Evolutionary conservation across 257 asterid species (phyloP).

Genomic region (Capsicum pubescens): DNA sequence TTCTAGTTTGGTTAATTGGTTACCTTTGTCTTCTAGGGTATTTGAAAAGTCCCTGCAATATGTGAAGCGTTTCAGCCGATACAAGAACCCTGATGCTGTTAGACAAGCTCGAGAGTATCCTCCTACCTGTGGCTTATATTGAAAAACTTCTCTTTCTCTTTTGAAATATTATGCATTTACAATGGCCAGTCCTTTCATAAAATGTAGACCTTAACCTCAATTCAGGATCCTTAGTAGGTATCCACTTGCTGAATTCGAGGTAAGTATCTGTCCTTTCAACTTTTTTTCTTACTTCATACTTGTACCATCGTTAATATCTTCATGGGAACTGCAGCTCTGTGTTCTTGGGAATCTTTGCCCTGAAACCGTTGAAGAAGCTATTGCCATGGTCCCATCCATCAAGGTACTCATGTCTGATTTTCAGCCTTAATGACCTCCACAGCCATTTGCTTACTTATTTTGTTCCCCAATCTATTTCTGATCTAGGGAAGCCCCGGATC

Average conservation of each 20-base stretch:
- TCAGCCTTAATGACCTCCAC: background rate
- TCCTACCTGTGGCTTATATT: slow-evolving; percentile 27
- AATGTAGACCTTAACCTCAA: slow-evolving; percentile 46
- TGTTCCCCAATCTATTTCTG: background rate
- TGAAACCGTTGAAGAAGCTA: slow-evolving; percentile 90
- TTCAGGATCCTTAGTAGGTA: slow-evolving; percentile 81
- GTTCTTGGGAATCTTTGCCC: slow-evolving; percentile 96
- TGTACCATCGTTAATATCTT: background rate
- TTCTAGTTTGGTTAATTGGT: slow-evolving; percentile 28
- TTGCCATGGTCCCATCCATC: slow-evolving; percentile 94
- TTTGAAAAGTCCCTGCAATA: slow-evolving; percentile 97
- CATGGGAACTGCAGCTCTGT: slow-evolving; percentile 55
- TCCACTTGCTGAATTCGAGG: slow-evolving; percentile 96
- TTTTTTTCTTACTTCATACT: background rate
- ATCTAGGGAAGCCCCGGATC: background rate
- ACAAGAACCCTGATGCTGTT: slow-evolving; percentile 96
- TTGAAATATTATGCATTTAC: slow-evolving; percentile 22
- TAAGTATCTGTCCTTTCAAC: slow-evolving; percentile 22
- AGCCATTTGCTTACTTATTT: background rate
- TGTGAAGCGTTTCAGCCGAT: slow-evolving; percentile 98
- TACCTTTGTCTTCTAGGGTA: slow-evolving; percentile 58
- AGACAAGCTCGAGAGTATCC: slow-evolving; percentile 99
- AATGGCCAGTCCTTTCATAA: background rate
- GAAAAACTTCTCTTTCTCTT: slow-evolving; percentile 15
- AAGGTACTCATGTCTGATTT: slow-evolving; percentile 56